Evolutionary conservation across 73 alveolate species (phyloP).

Genomic region (Tetrahymena thermophila): DNA sequence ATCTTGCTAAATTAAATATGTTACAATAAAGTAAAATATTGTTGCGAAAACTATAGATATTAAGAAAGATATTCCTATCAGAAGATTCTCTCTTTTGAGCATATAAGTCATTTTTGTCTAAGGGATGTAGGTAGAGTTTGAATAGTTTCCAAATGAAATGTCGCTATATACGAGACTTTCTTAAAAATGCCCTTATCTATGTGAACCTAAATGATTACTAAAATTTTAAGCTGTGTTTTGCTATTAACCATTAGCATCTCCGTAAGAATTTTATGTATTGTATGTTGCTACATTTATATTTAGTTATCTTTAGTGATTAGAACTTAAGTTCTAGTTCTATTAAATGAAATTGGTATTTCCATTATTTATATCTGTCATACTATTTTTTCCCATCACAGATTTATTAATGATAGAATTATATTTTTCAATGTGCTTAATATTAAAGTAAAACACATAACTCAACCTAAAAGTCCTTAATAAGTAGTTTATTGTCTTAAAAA

Average conservation of each 20-base stretch:
- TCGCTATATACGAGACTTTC: not conserved
- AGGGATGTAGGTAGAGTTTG: not conserved
- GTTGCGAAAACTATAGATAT: not conserved
- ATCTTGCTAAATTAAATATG: not conserved
- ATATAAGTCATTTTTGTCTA: not conserved
- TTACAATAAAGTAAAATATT: not conserved
- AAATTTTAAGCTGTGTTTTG: not conserved
- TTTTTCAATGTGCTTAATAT: not conserved
- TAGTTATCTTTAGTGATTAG: not conserved
- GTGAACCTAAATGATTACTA: not conserved
- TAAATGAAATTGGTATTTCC: not conserved
- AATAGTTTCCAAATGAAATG: not conserved
- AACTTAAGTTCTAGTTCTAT: too few relatives aligned
- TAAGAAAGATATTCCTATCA: not conserved
- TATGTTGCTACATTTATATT: not conserved
- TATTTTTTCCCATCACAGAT: not conserved
- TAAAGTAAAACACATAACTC: not conserved
- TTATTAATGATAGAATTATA: not conserved
- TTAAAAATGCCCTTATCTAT: not conserved
- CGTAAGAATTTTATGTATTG: not conserved
- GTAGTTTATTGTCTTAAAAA: not conserved
- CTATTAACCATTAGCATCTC: not conserved
- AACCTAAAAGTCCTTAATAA: not conserved
- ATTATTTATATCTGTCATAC: not conserved
- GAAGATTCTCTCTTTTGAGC: not conserved